A percentile compares a stretch with the other conserved stretches of the same genome.
Evolutionary conservation across 2,329 filamentous ascomycete species (phyloP).

Genomic region (Fusarium neocosmosporiellum): DNA sequence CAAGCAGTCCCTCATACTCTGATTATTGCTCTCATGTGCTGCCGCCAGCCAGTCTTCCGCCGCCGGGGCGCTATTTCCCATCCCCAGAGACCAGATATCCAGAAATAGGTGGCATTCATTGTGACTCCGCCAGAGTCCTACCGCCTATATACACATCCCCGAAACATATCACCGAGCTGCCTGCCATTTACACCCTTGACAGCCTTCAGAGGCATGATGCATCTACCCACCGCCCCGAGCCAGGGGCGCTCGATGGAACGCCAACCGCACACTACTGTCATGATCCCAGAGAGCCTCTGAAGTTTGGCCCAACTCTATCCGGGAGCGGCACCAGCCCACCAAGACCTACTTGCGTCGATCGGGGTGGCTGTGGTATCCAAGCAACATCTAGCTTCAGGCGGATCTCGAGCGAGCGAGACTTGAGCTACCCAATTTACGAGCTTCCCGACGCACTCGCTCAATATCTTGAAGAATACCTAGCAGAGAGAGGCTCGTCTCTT

Average conservation of each 20-base stretch:
- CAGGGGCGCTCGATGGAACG: neutral
- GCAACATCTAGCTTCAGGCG: neutral
- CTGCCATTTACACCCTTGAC: neutral
- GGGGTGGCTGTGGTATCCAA: neutral
- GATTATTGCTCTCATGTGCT: neutral
- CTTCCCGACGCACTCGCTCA: neutral
- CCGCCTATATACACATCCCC: neutral
- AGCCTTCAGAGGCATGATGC: neutral
- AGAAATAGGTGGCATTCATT: neutral
- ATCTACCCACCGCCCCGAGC: neutral
- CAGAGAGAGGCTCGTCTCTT: neutral
- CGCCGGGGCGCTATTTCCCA: neutral
- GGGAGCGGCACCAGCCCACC: neutral
- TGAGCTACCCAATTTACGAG: neutral
- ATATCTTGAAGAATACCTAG: neutral
- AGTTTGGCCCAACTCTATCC: neutral
- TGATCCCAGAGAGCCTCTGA: neutral
- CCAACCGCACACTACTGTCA: neutral
- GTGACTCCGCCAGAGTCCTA: neutral
- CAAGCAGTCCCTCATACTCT: neutral
- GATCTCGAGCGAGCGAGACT: neutral
- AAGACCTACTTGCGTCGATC: neutral
- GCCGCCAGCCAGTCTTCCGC: neutral
- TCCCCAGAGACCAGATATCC: neutral
- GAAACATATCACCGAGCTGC: neutral